Percentiles rank a stretch among this genome's conserved stretches.
Conservation (phyloP, 805 yeast genomes). For the Lipomyces kockii region DNA sequence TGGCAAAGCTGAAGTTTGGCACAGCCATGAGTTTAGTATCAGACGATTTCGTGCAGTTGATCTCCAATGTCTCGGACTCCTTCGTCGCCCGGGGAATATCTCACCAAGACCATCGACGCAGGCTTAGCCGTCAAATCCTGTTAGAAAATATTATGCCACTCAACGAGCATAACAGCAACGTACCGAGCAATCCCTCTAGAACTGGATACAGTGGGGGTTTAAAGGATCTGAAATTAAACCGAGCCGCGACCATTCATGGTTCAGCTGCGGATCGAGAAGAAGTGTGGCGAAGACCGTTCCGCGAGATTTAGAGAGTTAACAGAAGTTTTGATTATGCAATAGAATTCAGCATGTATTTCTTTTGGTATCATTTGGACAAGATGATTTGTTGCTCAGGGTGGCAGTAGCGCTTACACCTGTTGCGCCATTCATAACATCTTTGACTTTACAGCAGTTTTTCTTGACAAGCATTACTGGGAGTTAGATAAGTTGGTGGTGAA, state of each 20-base stretch:
- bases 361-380: background rate
- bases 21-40: slow-evolving; percentile 30
- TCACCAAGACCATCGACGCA: slow-evolving; percentile 23
- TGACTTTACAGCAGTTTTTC: background rate
- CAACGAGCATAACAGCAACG: slow-evolving; percentile 18
- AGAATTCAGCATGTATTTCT: background rate
- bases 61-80: slow-evolving; percentile 9
- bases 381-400: background rate
- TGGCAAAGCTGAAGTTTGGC: slow-evolving; percentile 28
- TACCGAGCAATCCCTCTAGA: slow-evolving; percentile 2
- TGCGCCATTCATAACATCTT: background rate
- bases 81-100: slow-evolving; percentile 21
- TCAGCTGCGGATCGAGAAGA: slow-evolving; percentile 10
- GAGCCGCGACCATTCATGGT: slow-evolving; percentile 27
- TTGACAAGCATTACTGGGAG: background rate
- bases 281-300: background rate
- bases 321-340: background rate
- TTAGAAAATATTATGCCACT: slow-evolving; percentile 29
- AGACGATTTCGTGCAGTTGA: slow-evolving; percentile 24
- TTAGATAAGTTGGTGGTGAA: background rate
- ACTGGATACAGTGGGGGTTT: slow-evolving; percentile 18
- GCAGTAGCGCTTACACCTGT: background rate
- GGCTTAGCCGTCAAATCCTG: slow-evolving; percentile 13
- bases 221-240: slow-evolving; percentile 24
- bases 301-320: slow-evolving; percentile 2